Conservation (phyloP, 176 grass and related monocot species). For the Paspalum vaginatum region DNA sequence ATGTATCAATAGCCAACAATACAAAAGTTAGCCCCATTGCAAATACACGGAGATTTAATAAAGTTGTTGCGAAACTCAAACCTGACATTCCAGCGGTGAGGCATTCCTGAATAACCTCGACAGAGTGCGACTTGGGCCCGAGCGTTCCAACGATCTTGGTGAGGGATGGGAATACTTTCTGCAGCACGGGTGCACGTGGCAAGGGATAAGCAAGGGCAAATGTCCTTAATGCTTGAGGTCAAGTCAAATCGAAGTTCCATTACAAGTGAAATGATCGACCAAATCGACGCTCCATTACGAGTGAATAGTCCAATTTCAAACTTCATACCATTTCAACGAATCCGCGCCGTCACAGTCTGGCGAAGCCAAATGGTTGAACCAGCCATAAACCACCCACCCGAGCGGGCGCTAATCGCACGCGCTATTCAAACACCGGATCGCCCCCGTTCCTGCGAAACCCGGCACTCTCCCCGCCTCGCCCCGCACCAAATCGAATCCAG, state of each 20-base stretch:
- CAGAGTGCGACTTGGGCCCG: constrained; percentile 74
- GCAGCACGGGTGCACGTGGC: constrained; percentile 7
- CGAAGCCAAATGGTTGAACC: neutral
- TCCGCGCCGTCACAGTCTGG: neutral
- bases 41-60: neutral
- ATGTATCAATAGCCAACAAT: neutral
- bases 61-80: constrained; percentile 45
- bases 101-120: constrained; percentile 84
- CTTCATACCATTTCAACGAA: neutral
- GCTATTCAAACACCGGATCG: neutral
- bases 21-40: neutral
- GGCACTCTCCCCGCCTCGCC: neutral
- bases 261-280: neutral
- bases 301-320: neutral
- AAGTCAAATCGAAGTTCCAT: neutral
- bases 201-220: neutral
- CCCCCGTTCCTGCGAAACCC: neutral
- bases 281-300: neutral
- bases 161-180: constrained; percentile 90
- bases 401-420: neutral
- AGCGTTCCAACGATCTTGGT: constrained; percentile 97
- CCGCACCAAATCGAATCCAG: constrained; percentile 22
- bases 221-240: neutral
- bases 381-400: neutral
- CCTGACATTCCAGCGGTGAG: constrained; percentile 96